Evolutionary conservation across 257 asterid species (phyloP).

Genomic region (Solanum ossicruentum): DNA sequence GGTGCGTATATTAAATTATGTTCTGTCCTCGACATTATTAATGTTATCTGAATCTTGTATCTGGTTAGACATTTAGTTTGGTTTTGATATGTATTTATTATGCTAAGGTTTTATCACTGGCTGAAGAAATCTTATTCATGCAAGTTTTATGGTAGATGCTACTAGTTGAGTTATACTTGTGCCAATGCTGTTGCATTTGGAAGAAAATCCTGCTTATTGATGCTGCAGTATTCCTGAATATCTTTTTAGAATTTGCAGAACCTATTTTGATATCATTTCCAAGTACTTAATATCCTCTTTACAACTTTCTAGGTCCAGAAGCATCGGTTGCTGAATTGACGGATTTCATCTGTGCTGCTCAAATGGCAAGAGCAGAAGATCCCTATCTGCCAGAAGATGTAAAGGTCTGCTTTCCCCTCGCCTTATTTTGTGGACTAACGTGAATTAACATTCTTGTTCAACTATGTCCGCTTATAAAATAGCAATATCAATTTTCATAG

Average conservation of each 20-base stretch:
- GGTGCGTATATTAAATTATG: conserved; percentile 16
- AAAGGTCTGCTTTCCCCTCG: conserved; percentile 33
- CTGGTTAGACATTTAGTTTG: background rate
- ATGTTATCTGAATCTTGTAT: background rate
- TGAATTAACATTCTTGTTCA: background rate
- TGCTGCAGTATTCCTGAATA: background rate
- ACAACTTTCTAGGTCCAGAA: conserved; percentile 37
- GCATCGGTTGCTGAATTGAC: conserved; percentile 41
- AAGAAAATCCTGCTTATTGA: background rate
- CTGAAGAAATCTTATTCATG: background rate
- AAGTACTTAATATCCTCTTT: background rate
- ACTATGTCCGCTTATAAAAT: background rate
- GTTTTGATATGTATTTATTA: background rate
- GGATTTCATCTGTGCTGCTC: conserved; percentile 70
- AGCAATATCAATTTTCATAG: background rate
- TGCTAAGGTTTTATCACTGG: background rate
- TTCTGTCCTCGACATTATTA: background rate
- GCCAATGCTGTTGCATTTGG: background rate
- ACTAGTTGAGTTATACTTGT: background rate
- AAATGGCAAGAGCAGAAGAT: conserved; percentile 54
- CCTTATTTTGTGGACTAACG: background rate
- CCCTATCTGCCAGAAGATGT: conserved; percentile 30
- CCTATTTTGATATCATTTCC: background rate
- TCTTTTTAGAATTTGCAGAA: background rate
- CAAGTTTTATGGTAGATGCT: background rate